phyloP scores from a whole-genome alignment of 2,329 filamentous ascomycete genomes.

The Elsinoe arachidis region DNA sequence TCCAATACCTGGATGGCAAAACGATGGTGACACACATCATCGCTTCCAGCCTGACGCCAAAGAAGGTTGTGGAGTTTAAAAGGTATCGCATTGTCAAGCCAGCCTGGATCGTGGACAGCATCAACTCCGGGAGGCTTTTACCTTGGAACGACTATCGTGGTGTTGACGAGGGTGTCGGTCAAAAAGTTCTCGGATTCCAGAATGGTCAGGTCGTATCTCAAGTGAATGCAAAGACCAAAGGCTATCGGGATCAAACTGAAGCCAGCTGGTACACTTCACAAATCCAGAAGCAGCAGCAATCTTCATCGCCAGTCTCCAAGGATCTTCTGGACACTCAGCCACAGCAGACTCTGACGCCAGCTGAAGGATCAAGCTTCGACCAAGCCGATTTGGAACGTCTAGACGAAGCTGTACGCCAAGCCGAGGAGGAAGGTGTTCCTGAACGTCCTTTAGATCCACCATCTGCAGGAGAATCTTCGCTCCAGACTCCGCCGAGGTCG shows the following conservation, averaged over 20 bases:
- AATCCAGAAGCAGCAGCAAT: slow-evolving; percentile 31
- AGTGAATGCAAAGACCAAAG: slow-evolving; percentile 47
- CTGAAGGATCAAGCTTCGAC: slow-evolving; percentile 19
- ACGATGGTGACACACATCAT: slow-evolving; percentile 95
- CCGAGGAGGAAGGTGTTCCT: neutral
- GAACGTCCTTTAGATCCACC: neutral
- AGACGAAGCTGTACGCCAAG: slow-evolving; percentile 8
- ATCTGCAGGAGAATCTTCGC: neutral
- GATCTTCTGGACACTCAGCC: neutral
- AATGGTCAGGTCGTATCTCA: slow-evolving; percentile 60
- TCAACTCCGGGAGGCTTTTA: slow-evolving; percentile 68
- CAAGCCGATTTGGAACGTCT: slow-evolving; percentile 15
- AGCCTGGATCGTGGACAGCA: slow-evolving; percentile 86
- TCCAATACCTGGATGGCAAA: slow-evolving; percentile 92
- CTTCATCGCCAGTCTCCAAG: neutral
- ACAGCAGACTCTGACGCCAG: slow-evolving; percentile 25
- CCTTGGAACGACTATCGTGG: slow-evolving; percentile 83
- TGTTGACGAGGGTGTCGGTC: slow-evolving; percentile 71
- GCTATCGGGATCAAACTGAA: slow-evolving; percentile 75
- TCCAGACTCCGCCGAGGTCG: slow-evolving; percentile 1
- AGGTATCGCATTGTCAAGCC: slow-evolving; percentile 90
- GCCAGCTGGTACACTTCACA: slow-evolving; percentile 75
- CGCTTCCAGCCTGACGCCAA: slow-evolving; percentile 78
- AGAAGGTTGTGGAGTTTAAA: slow-evolving; percentile 82
- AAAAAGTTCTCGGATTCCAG: slow-evolving; percentile 62